Percentiles rank a stretch among this genome's conserved stretches.
Conservation (phyloP, 768 basidiomycete species). For the Clavulina sp. region DNA sequence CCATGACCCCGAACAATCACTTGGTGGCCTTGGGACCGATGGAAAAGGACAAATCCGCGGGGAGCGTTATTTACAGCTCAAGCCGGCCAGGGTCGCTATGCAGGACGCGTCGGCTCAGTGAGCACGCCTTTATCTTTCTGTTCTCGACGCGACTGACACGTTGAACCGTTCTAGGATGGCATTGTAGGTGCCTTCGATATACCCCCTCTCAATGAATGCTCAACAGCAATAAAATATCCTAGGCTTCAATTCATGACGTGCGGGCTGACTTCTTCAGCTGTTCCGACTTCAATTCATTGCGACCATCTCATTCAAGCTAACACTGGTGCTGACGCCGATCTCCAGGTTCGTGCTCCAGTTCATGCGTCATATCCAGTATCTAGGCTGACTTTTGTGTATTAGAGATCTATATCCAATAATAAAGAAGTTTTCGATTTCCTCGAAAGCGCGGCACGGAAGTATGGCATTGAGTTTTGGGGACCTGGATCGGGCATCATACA, state of each 20-base stretch:
- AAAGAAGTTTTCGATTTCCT: constrained; percentile 97
- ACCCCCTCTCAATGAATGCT: background rate
- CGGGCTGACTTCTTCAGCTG: constrained; percentile 64
- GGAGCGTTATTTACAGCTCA: constrained; percentile 75
- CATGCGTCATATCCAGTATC: background rate
- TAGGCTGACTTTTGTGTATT: background rate
- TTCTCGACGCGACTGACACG: background rate
- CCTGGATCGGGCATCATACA: constrained; percentile 93
- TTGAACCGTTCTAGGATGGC: constrained; percentile 46
- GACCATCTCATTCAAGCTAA: constrained; percentile 93
- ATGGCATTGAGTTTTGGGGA: constrained; percentile 95
- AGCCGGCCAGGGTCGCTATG: constrained; percentile 91
- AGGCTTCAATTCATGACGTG: constrained; percentile 98
- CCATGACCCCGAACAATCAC: constrained; percentile 51
- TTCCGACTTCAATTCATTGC: constrained; percentile 68
- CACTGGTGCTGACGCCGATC: constrained; percentile 72
- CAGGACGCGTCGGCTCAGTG: constrained; percentile 87
- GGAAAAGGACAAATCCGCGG: constrained; percentile 58
- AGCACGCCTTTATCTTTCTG: constrained; percentile 18
- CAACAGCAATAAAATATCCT: constrained; percentile 5
- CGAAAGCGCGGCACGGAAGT: constrained; percentile 76
- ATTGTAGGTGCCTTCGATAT: constrained; percentile 37
- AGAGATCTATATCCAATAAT: constrained; percentile 73
- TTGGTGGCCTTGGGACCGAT: constrained; percentile 37
- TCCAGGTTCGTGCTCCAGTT: constrained; percentile 37